Conservation (phyloP, 164 flowering plant genomes). For the Vitis rotundifolia region DNA sequence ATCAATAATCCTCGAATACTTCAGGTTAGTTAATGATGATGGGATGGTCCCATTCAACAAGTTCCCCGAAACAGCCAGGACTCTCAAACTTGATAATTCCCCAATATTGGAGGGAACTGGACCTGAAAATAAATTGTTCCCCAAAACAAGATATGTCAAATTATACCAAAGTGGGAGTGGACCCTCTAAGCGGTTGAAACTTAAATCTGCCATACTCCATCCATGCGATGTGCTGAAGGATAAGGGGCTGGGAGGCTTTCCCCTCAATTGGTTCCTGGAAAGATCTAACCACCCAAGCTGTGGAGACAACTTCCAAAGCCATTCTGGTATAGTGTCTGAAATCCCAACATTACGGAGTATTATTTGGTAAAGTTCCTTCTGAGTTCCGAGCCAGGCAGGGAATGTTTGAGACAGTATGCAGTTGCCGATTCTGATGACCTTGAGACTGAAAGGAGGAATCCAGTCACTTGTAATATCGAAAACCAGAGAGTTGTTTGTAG, state of each 20-base stretch:
- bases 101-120: conserved; percentile 17
- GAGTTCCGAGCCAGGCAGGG: conserved; percentile 33
- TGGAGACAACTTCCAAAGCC: conserved; percentile 19
- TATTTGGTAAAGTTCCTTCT: conserved; percentile 7
- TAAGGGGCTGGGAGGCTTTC: conserved; percentile 11
- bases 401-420: conserved; percentile 18
- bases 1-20: neutral
- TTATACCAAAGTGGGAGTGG: conserved; percentile 15
- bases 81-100: neutral
- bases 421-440: neutral
- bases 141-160: neutral
- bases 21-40: neutral
- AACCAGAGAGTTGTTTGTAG: conserved; percentile 2
- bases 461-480: conserved; percentile 17
- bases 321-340: conserved; percentile 18
- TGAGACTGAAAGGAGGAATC: conserved; percentile 31
- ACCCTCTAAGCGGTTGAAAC: conserved; percentile 19
- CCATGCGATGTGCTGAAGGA: neutral
- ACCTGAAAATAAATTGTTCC: conserved; percentile 20
- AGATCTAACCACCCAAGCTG: neutral
- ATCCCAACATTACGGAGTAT: conserved; percentile 16
- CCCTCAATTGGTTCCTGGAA: conserved; percentile 23
- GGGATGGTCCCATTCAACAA: conserved; percentile 31
- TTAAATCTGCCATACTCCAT: conserved; percentile 9
- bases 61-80: conserved; percentile 17